Evolutionary conservation across 768 basidiomycete species (phyloP), one percentile per base, ranked within the genome.

Genomic region (Tylopilus sp.): DNA sequence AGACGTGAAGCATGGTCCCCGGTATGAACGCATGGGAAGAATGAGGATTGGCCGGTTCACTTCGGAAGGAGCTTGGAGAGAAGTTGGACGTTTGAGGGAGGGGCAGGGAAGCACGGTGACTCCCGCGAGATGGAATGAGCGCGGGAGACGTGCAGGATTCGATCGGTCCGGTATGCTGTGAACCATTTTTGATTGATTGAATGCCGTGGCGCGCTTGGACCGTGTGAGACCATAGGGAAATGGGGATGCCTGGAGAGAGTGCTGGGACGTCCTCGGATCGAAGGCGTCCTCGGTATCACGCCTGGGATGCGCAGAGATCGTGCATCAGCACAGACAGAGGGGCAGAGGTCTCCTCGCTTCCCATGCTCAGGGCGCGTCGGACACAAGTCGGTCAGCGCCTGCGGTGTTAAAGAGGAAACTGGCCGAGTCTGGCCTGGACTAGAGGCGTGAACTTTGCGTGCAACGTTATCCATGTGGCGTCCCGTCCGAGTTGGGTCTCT

Each of bases 11-110:
- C 37, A 50, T 24, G 58, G 40, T 29, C 29, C 29, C 25, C 8
- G 3, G 6, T 25, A 50, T 48, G 50, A 34, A 26, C 9, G 22
- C 55, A 55, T 52, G 57, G 45, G 50, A 54, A 43, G 36, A 51
- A 42, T 26, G 49, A 45, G 53, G 53, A 54, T 63, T 56, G 46
- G n/a, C 43, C 47, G 48, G 36, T 50, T 55, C 49, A 44, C 43
- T 49, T 52, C 64, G 63, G 64, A 66, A 65, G 62, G 64, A 66
- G 11, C 63, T 53, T 57, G 53, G 10, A 22, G 40, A 54, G 49
- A 54, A 56, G 53, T 12, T 13, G 36, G 41, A 53, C 58, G 30
- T 65, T 53, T 40, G 37, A 43, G 48, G 45, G 43, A 45, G 45
- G 44, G 29, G 41, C 50, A 25, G 45, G 29, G 52, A 64, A 65